Evolutionary conservation across 345 rosid species (phyloP), one percentile per base, ranked within the genome.

Genomic region (Nephelium lappaceum): DNA sequence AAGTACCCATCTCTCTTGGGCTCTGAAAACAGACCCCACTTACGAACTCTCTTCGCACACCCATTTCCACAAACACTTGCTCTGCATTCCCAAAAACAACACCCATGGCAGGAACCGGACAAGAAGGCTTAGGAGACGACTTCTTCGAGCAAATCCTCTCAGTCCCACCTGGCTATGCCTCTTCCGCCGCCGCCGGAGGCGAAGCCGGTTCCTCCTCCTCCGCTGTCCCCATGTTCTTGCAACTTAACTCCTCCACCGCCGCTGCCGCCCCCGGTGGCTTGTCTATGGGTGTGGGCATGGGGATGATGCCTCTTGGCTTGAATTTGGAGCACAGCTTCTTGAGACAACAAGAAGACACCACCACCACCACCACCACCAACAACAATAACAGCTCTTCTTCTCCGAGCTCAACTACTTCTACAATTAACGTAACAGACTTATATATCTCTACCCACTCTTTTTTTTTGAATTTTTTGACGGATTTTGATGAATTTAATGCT

Each of bases 81-180:
- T 41, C 7, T 67, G 58, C n/a, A 16, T 39, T 66, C 36, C 3
- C 36, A 31, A 31, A 5, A 38, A 23, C 18, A 68, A 6, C 7
- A 42, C 21, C 14, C 47, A 88, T 89, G 91, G 92, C 93, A 27
- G 92, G 93, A 42, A 83, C 82, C 81, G 85, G 82, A 27, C 88
- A 81, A 24, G 87, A 84, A 68, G 90, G 90, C 6, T 62, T 91
- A 11, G 92, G 91, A 53, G 93, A 91, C 77, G 95, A 91, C 69
- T 91, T 91, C 82, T 81, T 91, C 71, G 95, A 91, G 84, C 93
- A 91, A 90, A 88, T 91, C 82, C 75, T 91, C 81, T 83, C 88
- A 0, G 91, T 83, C 65, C 90, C 91, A 10, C 79, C 85, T 6
- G 86, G 86, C 6, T 89, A 88, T 41, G 86, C 88, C 0, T 81